phyloP scores from a whole-genome alignment of 2,329 filamentous ascomycete genomes.

The Diplodia seriata region DNA sequence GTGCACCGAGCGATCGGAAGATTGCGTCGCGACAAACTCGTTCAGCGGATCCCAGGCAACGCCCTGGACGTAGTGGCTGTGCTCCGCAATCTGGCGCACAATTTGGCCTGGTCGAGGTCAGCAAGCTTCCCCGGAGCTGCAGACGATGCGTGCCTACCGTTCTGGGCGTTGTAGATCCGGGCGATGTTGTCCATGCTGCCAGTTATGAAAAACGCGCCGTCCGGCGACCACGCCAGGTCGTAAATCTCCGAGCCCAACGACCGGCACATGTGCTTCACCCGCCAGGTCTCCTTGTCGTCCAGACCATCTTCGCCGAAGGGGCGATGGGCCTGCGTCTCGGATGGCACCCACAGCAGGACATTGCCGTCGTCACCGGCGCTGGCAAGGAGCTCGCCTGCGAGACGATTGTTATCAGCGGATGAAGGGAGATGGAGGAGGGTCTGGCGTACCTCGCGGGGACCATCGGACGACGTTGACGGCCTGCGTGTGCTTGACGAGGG shows the following conservation, averaged over 20 bases:
- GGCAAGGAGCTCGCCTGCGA: slow-evolving; percentile 83
- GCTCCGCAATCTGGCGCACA: slow-evolving; percentile 93
- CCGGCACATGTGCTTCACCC: slow-evolving; percentile 96
- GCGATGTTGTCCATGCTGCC: slow-evolving; percentile 99
- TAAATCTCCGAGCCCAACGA: slow-evolving; percentile 96
- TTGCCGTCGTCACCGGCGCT: slow-evolving; percentile 98
- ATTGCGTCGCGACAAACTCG: slow-evolving; percentile 97
- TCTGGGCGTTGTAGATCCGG: slow-evolving; percentile 92
- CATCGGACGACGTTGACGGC: slow-evolving; percentile 98
- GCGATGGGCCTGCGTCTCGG: slow-evolving; percentile 71
- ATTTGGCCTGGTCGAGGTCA: slow-evolving; percentile 71
- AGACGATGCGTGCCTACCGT: slow-evolving; percentile 64
- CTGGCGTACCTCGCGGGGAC: slow-evolving; percentile 79
- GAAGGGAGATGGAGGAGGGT: slow-evolving; percentile 33
- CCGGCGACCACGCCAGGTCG: slow-evolving; percentile 98
- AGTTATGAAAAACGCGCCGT: slow-evolving; percentile 93
- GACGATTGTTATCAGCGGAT: slow-evolving; percentile 37
- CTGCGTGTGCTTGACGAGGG: slow-evolving; percentile 91
- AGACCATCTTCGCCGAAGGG: slow-evolving; percentile 81
- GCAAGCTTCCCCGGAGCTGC: slow-evolving; percentile 85
- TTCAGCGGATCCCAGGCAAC: slow-evolving; percentile 98
- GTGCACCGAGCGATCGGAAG: slow-evolving; percentile 95
- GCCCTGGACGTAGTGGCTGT: slow-evolving; percentile 97
- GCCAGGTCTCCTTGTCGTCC: slow-evolving; percentile 96
- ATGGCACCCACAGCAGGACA: slow-evolving; percentile 93